Base-by-base conservation (phyloP, 2,329 filamentous ascomycete genomes). In the Juglanconis juglandina region DNA sequence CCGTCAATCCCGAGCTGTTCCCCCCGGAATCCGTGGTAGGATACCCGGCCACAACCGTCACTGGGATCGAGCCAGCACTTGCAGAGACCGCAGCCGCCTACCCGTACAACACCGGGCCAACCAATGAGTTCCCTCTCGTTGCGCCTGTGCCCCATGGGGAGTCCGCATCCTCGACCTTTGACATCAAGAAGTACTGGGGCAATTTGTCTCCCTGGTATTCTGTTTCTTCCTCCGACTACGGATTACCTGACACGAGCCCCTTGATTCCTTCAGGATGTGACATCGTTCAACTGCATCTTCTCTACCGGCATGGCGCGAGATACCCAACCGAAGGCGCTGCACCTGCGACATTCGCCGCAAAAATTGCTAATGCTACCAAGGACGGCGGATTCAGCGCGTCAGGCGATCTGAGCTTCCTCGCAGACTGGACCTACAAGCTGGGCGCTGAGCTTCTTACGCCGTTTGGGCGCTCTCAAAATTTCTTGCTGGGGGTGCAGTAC, bases 391-490 rank as follows among this genome's bases (percentile, higher is more conserved):
- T 75, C 63, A 66, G 71, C 53, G 69, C 70, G 14, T 63, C 65
- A 24, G 73, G 66, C 24, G 68, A 70, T 14, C 58, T 73, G 32
- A 57, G 59, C 8, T 73, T 72, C 61, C 58, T 71, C 42, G 65
- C 70, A 9, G 68, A 71, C 53, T 70, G 73, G 65, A 70, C 70
- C 11, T 73, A 74, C 63, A 71, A 72, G 59, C 69, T 72, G 14
- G 74, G 71, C 10, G 72, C 69, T 10, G 68, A 74, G 59, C 66
- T 72, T 9, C 71, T 75, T 48, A 73, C 72, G 6, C 71, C 73
- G 24, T 76, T 75, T 63, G 74, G 74, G 52, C 69, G 74, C 37
- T 73, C 71, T 59, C 75, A 80, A 64, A 70, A 73, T 54, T 78
- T 78, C 64, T 64, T 75, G 11, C 69, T 78, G 3, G 76, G 76